These are phyloP conservation scores for Tolypocladium album DNA, from an alignment of 2,329 filamentous ascomycete genomes.

Conservation along the genomic window DNA sequence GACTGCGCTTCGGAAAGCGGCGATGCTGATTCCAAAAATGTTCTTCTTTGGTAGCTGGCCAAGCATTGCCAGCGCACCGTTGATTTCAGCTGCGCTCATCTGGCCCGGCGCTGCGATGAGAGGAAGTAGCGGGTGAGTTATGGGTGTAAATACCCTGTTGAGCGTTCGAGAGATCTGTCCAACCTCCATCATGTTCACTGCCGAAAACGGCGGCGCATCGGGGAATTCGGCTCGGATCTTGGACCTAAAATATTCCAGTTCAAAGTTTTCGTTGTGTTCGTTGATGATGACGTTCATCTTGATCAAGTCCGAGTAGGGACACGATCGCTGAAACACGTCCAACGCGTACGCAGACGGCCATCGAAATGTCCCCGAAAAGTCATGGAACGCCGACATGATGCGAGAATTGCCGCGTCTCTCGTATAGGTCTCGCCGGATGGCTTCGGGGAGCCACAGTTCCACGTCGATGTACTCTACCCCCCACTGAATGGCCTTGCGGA, in stretches of 20 bases:
- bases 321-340: conserved; percentile 59
- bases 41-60: conserved; percentile 71
- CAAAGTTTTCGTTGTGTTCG: conserved; percentile 77
- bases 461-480: conserved; percentile 86
- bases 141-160: conserved; percentile 79
- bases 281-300: conserved; percentile 85
- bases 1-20: conserved; percentile 49
- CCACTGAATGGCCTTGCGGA: conserved; percentile 80
- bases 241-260: conserved; percentile 80
- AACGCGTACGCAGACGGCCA: conserved; percentile 69
- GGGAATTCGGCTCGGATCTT: conserved; percentile 60
- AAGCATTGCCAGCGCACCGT: conserved; percentile 65
- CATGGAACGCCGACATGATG: conserved; percentile 87
- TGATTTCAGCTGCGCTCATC: conserved; percentile 77
- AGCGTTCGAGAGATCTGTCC: conserved; percentile 75
- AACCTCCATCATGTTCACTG: conserved; percentile 79
- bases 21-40: conserved; percentile 70
- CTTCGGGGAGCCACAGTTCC: conserved; percentile 75
- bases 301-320: conserved; percentile 70
- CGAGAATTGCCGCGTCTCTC: conserved; percentile 66
- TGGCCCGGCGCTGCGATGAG: conserved; percentile 80
- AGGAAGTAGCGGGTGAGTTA: conserved; percentile 75
- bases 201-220: conserved; percentile 63
- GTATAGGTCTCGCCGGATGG: conserved; percentile 57
- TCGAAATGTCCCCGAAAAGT: conserved; percentile 74